These are phyloP conservation scores for Paraphaeosphaeria minitans DNA, from an alignment of 2,329 filamentous ascomycete species.

Conservation along the genomic window DNA sequence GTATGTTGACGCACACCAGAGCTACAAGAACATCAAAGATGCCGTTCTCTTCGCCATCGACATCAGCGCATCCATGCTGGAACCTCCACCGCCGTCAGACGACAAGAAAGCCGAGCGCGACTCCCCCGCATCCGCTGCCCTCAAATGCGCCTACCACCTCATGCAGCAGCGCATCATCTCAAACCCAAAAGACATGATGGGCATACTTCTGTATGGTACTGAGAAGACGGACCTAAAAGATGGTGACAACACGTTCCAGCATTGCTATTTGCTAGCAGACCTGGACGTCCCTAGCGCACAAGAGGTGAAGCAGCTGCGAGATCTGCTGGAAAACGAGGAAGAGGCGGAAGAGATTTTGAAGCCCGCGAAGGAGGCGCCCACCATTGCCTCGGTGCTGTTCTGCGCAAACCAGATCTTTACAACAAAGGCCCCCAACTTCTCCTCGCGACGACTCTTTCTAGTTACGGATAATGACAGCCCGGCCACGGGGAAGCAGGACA, in stretches of 20 bases:
- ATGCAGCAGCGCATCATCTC: slow-evolving; percentile 99
- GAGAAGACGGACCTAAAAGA: slow-evolving; percentile 64
- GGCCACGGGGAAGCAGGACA: slow-evolving; percentile 69
- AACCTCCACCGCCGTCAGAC: slow-evolving; percentile 63
- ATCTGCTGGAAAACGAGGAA: slow-evolving; percentile 78
- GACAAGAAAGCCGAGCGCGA: slow-evolving; percentile 77
- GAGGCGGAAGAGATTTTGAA: slow-evolving; percentile 71
- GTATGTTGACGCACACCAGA: slow-evolving; percentile 49
- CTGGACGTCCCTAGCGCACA: slow-evolving; percentile 84
- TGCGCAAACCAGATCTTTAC: slow-evolving; percentile 97
- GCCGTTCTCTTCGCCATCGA: slow-evolving; percentile 98
- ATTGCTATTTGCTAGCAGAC: slow-evolving; percentile 90
- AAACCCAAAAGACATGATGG: slow-evolving; percentile 96
- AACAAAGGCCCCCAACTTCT: slow-evolving; percentile 91
- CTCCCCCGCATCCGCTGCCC: slow-evolving; percentile 77
- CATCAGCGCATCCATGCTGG: slow-evolving; percentile 85
- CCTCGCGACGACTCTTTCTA: slow-evolving; percentile 89
- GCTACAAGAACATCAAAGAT: slow-evolving; percentile 92
- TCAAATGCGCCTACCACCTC: slow-evolving; percentile 92
- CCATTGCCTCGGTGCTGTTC: slow-evolving; percentile 89
- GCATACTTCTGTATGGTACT: slow-evolving; percentile 89
- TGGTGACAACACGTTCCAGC: slow-evolving; percentile 71
- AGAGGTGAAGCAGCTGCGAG: slow-evolving; percentile 80
- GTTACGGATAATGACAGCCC: slow-evolving; percentile 94
- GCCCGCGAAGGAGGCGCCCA: slow-evolving; percentile 70